Conservation (phyloP, 2,329 filamentous ascomycete genomes). For the Fusarium begoniae region DNA sequence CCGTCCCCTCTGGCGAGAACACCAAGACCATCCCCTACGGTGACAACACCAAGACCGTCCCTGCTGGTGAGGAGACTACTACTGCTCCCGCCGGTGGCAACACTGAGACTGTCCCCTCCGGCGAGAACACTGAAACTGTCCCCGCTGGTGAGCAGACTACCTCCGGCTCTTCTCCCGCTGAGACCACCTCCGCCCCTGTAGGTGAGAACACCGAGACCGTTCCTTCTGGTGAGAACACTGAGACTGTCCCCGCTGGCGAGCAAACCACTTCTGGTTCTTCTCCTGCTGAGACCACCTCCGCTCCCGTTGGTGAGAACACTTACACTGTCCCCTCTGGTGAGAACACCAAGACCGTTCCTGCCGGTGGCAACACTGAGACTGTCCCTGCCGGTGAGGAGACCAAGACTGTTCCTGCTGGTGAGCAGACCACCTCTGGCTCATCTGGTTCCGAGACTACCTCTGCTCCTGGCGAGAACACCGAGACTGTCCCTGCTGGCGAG, state of each 20-base stretch:
- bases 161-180: slow-evolving; percentile 57
- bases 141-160: slow-evolving; percentile 24
- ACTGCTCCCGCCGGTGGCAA: slow-evolving; percentile 65
- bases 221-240: slow-evolving; percentile 5
- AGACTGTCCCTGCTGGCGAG: slow-evolving; percentile 7
- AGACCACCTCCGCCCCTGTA: slow-evolving; percentile 47
- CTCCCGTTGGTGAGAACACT: slow-evolving; percentile 8
- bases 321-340: slow-evolving; percentile 44
- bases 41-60: slow-evolving; percentile 43
- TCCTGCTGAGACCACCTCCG: slow-evolving; percentile 55
- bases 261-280: slow-evolving; percentile 50
- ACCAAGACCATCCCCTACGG: slow-evolving; percentile 46
- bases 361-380: slow-evolving; percentile 19
- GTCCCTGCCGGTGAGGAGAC: slow-evolving; percentile 50
- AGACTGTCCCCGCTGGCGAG: slow-evolving; percentile 17
- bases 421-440: background rate
- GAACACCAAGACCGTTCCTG: slow-evolving; percentile 16
- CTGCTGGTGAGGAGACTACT: slow-evolving; percentile 57
- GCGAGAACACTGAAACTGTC: slow-evolving; percentile 10
- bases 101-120: slow-evolving; percentile 44
- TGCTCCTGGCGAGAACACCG: slow-evolving; percentile 60
- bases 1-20: slow-evolving; percentile 49
- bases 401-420: slow-evolving; percentile 13
- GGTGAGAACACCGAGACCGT: slow-evolving; percentile 27
- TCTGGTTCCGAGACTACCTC: slow-evolving; percentile 47